Evolutionary conservation across 1,284 basidiomycete species (phyloP), one percentile per base, ranked within the genome.

Genomic region (Ustanciosporium gigantosporum): DNA sequence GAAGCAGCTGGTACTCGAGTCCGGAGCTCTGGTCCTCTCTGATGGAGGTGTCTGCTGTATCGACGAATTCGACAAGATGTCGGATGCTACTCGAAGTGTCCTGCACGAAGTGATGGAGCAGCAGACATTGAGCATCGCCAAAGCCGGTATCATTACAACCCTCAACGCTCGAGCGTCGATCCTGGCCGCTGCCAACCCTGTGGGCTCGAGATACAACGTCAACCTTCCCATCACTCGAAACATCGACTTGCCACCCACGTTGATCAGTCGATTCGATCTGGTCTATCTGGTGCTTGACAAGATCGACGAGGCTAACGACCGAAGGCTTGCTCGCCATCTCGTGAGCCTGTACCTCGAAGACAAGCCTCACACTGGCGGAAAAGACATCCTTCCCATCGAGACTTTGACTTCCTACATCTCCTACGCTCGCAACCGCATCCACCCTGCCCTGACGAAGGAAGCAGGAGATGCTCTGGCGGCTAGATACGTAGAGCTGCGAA

Each of bases 71-170:
- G 95, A 98, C 81, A 98, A 98, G 80, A 98, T 98, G 94, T 89
- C 89, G 2, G 94, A 98, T 73, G 86, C 91, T 0, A 97, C 94
- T 8, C 85, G 95, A 38, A 93, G 90, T 79, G 95, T 97, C 1
- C 81, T 98, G 41, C 94, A 98, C 78, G 95, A 98, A 87, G 95
- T 97, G 31, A 98, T 98, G 94, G 94, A 98, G 84, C 94, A 98
- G 87, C 94, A 98, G 88, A 98, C 94, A 0, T 92, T 98, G 3
- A 97, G 93, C 2, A 94, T 98, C 55, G 95, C 95, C n/a, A 98
- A 98, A 80, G 94, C 94, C 0, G 95, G 95, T 9, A 98, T 98
- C 74, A 98, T 97, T 77, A 98, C 94, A 0, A 97, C 95, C 0
- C 83, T 98, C 60, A 98, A 98, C 70, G 94, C 95, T 0, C 85